Evolutionary conservation across 148 eudicot species (phyloP), one percentile per base, ranked within the genome.

Genomic region (Rhododendron ovatum): DNA sequence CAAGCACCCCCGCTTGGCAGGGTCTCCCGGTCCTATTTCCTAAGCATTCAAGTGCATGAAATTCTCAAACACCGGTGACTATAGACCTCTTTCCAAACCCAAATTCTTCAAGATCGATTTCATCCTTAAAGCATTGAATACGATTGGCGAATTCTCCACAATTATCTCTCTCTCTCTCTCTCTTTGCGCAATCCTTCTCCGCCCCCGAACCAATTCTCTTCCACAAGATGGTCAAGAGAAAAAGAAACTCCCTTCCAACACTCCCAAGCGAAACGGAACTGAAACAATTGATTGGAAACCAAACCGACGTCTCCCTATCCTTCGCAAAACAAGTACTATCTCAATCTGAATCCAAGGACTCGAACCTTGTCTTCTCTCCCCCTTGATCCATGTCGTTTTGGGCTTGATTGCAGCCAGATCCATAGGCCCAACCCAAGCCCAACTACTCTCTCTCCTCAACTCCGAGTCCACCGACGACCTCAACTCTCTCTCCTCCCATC

Each of bases 401-500:
- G 87, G 93, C 89, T 22, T 95, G 86, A 90, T 96, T 79, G 94
- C 97, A 4, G 84, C 97, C 82, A 98, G 98, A 4, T 93, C 98
- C 51, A 75, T 83, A 7, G 93, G 93, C 89, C 87, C 90, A 47
- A 92, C 99, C 75, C 96, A 85, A 0, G 93, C 89, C 75, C 94
- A 96, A 87, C 51, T 95, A 0, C 91, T 95, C 24, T 77, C 89
- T 0, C 94, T 92, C 65, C 94, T 96, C 82, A 89, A 90, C 30
- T 87, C 96, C 0, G 87, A 85, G 13, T 89, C 95, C 6, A 28
- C 85, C 24, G 92, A 94, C 5, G 91, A 94, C 1, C 92, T 37
- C 39, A 37, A 37, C 39, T 37, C 39, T 37, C 39, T 37, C 39
- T 2, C 39, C 2, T 37, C 39, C 95, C 73, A 91, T 91, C 77